These are phyloP conservation scores for sweet orange (Citrus sinensis) DNA, from an alignment of 345 rosid species.

Conservation along the genomic window DVS_A1.0 CM039162.1:4157001-4157500, in stretches of 20 bases:
- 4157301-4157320: neutral
- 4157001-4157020: neutral
- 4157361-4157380: constrained; percentile 41
- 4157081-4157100: neutral
- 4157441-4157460: constrained; percentile 20
- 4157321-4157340: neutral
- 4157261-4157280: neutral
- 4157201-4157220: neutral
- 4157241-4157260: neutral
- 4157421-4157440: constrained; percentile 41
- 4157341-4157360: neutral
- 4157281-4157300: neutral
- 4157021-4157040: neutral
- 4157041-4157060: neutral
- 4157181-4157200: neutral
- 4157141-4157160: neutral
- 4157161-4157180: neutral
- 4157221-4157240: neutral
- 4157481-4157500: constrained; percentile 3
- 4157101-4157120: neutral
- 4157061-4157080: neutral
- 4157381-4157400: constrained; percentile 67
- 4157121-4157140: neutral
- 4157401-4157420: constrained; percentile 69
- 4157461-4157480: neutral